Evolutionary conservation across 192 early-diverging fungal genomes (phyloP).

Genomic region (Backusella sp.): DNA sequence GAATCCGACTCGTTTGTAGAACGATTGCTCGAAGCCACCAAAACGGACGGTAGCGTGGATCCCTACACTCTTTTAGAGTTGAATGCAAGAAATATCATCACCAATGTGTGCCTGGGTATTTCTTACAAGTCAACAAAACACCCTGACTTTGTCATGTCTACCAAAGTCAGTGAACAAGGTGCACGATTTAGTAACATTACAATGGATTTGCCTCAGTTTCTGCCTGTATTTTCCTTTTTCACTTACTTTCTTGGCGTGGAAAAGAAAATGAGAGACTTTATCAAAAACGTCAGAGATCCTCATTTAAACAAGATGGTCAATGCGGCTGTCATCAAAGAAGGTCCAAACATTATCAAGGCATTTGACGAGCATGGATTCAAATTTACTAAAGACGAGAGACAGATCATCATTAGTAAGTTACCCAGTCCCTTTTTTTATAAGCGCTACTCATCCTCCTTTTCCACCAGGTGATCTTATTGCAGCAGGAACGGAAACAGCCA

Average conservation of each 20-base stretch:
- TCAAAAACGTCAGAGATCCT: background rate
- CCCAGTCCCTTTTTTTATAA: background rate
- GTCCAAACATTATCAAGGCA: background rate
- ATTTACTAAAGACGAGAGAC: background rate
- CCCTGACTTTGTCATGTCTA: background rate
- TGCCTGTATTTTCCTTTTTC: background rate
- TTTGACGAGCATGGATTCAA: background rate
- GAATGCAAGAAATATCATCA: background rate
- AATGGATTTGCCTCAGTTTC: background rate
- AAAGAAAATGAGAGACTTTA: background rate
- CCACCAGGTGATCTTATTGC: background rate
- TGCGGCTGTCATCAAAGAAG: background rate
- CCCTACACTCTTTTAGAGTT: background rate
- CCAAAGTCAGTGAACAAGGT: background rate
- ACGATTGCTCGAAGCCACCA: background rate
- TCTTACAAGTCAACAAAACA: background rate
- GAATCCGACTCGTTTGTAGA: background rate
- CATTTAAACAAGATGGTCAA: background rate
- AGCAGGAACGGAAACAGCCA: background rate
- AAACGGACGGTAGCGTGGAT: background rate
- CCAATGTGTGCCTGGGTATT: background rate
- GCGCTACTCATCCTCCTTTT: background rate
- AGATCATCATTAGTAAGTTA: background rate
- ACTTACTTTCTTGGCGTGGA: background rate
- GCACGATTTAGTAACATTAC: background rate